phyloP scores from a whole-genome alignment of 2,329 filamentous ascomycete genomes.

The Colletotrichum ledebouriae region DNA sequence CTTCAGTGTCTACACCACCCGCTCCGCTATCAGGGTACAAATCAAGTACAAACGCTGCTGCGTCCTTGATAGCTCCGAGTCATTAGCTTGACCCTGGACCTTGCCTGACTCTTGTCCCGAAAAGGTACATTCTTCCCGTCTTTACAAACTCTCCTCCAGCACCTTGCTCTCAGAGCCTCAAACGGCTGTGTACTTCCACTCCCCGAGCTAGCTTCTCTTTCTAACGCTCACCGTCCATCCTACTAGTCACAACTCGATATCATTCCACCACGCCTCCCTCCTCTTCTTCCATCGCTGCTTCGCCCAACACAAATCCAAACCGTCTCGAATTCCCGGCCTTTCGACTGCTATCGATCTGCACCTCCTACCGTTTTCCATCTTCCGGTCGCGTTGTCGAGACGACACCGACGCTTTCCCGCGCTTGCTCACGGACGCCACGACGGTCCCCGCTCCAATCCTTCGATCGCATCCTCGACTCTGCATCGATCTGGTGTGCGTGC shows the following conservation, averaged over 20 bases:
- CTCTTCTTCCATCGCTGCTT: constrained; percentile 22
- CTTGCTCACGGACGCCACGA: constrained; percentile 35
- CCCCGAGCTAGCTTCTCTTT: constrained; percentile 22
- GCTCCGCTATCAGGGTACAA: constrained; percentile 24
- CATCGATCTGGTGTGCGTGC: constrained; percentile 35
- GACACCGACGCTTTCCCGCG: constrained; percentile 27
- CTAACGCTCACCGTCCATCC: constrained; percentile 35
- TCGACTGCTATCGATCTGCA: constrained; percentile 14
- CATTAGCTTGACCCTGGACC: constrained; percentile 45
- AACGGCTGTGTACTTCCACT: constrained; percentile 29
- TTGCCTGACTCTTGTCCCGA: constrained; percentile 34
- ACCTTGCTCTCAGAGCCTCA: constrained; percentile 31
- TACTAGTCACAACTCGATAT: constrained; percentile 41
- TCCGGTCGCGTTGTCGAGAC: constrained; percentile 21
- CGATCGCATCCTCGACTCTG: constrained; percentile 32
- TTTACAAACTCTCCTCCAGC: constrained; percentile 19
- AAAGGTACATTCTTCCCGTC: constrained; percentile 35
- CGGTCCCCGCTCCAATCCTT: constrained; percentile 34
- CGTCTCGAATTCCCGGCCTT: constrained; percentile 11
- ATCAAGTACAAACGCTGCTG: constrained; percentile 24
- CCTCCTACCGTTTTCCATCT: not conserved
- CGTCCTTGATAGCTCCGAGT: constrained; percentile 42
- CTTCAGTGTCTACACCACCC: not conserved
- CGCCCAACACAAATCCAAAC: constrained; percentile 15
- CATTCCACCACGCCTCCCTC: constrained; percentile 23